Base-by-base conservation (phyloP, 2,329 filamentous ascomycete species). In the Lecanoromycetidae sp. region DNA sequence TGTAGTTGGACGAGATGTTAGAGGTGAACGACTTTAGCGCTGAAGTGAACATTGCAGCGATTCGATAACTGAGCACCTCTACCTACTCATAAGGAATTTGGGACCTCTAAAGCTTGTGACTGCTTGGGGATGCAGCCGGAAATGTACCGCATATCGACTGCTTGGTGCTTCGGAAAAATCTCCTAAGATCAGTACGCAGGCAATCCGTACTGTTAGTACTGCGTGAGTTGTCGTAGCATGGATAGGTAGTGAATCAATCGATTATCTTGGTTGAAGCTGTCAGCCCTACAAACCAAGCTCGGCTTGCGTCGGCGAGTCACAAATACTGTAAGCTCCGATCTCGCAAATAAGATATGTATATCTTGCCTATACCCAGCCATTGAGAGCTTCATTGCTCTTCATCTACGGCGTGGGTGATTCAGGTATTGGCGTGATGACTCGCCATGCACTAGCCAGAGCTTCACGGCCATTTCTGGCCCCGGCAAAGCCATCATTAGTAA, bases 1-100 rank as follows among this genome's bases (percentile, higher is more conserved):
- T 79, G 67, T 98, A 98, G 68, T 94, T 93, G 61, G 83, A 80
- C 50, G 80, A 81, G 68, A 98, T 96, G 67, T 95, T 94, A 51
- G 84, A 90, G 55, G 81, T 82, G 64, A 96, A 90, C 54, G 90
- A 93, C 68, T 96, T 96, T 63, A 96, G 34, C 9, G 52, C 52
- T 26, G 82, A 88, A 61, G 87, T 86, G 67, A 95, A 94, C 88
- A 96, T 95, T 63, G 61, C 76, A 62, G 56, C 48, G 12, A 33
- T 29, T 36, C 9, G 20, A 22, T 23, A n/a, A 10, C 9, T 8
- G 9, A 22, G 8, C 27, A 20, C 27, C 8, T 13, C 12, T 4
- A 9, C 12, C n/a, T 15, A 12, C 17, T 10, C 12, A 5, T 25
- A 27, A n/a, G 10, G 19, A 26, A 10, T 32, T 4, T 10, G 3